phyloP scores from a whole-genome alignment of 768 basidiomycete genomes.

The Fomitopsis serialis region DNA sequence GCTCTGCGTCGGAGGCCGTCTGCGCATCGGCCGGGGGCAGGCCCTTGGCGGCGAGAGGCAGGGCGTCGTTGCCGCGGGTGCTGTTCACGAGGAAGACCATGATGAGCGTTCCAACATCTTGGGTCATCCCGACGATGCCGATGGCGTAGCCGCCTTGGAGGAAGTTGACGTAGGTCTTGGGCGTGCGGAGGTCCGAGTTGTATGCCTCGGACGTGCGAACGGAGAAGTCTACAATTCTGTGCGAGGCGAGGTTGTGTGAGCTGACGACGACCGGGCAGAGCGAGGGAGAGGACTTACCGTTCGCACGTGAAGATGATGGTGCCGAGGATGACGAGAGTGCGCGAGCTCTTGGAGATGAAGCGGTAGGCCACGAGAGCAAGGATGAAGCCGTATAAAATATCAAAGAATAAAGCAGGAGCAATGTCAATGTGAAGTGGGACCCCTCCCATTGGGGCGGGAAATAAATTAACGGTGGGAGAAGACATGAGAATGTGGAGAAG shows the following conservation, averaged over 20 bases:
- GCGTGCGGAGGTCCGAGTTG: slow-evolving; percentile 9
- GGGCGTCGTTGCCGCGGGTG: background rate
- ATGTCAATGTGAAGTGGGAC: slow-evolving; percentile 24
- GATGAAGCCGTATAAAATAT: slow-evolving; percentile 31
- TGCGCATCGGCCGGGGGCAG: too few relatives aligned
- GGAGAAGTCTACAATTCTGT: slow-evolving; percentile 16
- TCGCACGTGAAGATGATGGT: slow-evolving; percentile 31
- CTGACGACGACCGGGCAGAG: background rate
- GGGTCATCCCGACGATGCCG: slow-evolving; percentile 9
- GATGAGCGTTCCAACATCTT: slow-evolving; percentile 7
- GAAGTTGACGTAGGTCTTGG: slow-evolving; percentile 11
- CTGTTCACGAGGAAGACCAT: slow-evolving; percentile 8
- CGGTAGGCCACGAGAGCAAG: slow-evolving; percentile 33
- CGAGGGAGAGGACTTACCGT: slow-evolving; percentile 22
- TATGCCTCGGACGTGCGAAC: slow-evolving; percentile 17
- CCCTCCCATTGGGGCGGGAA: too few relatives aligned
- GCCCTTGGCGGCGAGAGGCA: too few relatives aligned
- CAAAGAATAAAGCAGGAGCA: slow-evolving; percentile 38
- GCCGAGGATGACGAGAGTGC: slow-evolving; percentile 30
- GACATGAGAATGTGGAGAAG: too few relatives aligned
- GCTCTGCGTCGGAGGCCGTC: background rate
- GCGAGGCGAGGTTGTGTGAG: too few relatives aligned
- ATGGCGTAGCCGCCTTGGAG: slow-evolving; percentile 13
- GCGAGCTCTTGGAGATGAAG: slow-evolving; percentile 27
- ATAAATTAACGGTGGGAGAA: too few relatives aligned